Base-by-base conservation (phyloP, 1,284 basidiomycete genomes). In the Ceratobasidium sp. region DNA sequence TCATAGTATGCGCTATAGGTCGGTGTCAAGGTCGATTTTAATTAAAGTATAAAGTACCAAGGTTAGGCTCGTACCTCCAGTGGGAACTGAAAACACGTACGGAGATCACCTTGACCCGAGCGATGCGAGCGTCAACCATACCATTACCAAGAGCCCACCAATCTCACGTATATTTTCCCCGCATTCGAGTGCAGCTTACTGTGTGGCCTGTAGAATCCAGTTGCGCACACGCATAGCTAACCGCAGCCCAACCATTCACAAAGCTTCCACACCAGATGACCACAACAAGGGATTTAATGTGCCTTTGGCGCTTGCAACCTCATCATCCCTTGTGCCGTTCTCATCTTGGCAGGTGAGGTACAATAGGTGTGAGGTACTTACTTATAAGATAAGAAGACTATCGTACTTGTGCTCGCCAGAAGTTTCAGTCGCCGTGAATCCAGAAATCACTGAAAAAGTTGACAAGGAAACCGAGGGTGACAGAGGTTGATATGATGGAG, bases 101-200 rank as follows among this genome's bases (percentile, higher is more conserved):
- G 3, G 90, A 86, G 30, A 90, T 87, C 38, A 87, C 83, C 64
- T 86, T 84, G 38, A 89, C 88, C 81, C 92, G 91, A 6, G 81
- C 83, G 3, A 86, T 88, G 16, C 91, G 87, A 35, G 85, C 84
- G 7, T 86, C 86, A 30, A 89, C 84, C 4, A 86, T 87, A 0
- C 85, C 86, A 80, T 92, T 92, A 50, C 91, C 87, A 1, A 90
- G 90, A 0, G 90, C 87, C 18, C 90, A 87, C 0, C 88, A 87
- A 78, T 91, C 86, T 20, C 90, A 20, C 3, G 20, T 44, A 55
- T n/a, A 3, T 20, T 48, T 46, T 33, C 16, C 18, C 16, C 50
- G 16, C 1, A 23, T 27, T 1, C 20, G 30, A 55, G n/a, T 46
- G 33, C 38, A 67, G 35, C 75, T 65, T 23, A 59, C 65, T 6